Percentiles rank a stretch among this genome's conserved stretches.
Conservation (phyloP, 1,284 basidiomycete genomes). For the Ustilago tritici region DNA sequence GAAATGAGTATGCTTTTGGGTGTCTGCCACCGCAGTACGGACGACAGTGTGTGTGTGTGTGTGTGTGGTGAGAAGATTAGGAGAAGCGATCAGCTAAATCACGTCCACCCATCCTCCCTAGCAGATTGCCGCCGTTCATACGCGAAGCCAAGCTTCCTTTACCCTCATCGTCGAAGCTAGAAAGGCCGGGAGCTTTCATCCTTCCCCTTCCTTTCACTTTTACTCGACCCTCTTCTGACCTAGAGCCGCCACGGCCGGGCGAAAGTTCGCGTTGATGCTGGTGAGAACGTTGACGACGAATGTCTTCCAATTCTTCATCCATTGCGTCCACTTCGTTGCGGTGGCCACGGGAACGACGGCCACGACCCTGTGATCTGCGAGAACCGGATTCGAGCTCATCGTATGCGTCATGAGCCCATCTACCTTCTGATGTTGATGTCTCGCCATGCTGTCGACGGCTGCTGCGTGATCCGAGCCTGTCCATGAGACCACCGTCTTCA, state of each 20-base stretch:
- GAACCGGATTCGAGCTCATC: constrained; percentile 2
- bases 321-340: constrained; percentile 24
- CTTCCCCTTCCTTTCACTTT: constrained; percentile 44
- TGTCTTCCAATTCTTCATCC: constrained; percentile 45
- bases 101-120: constrained; percentile 12
- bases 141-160: constrained; percentile 7
- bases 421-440: neutral
- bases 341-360: constrained; percentile 20
- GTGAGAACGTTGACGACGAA: constrained; percentile 12
- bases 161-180: constrained; percentile 13
- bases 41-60: neutral
- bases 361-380: neutral
- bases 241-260: constrained; percentile 15
- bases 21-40: neutral
- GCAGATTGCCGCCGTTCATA: constrained; percentile 4
- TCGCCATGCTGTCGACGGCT: constrained; percentile 1
- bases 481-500: constrained; percentile 26
- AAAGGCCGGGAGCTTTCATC: constrained; percentile 49
- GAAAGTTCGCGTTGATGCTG: constrained; percentile 45
- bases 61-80: neutral
- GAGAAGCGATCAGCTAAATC: constrained; percentile 37
- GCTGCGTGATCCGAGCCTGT: constrained; percentile 17
- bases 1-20: neutral
- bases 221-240: constrained; percentile 15
- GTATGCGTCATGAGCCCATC: constrained; percentile 45